Percentiles rank a stretch among this genome's conserved stretches.
Conservation (phyloP, 1,139 yeast species). For the Fermentozyma sake region DNA sequence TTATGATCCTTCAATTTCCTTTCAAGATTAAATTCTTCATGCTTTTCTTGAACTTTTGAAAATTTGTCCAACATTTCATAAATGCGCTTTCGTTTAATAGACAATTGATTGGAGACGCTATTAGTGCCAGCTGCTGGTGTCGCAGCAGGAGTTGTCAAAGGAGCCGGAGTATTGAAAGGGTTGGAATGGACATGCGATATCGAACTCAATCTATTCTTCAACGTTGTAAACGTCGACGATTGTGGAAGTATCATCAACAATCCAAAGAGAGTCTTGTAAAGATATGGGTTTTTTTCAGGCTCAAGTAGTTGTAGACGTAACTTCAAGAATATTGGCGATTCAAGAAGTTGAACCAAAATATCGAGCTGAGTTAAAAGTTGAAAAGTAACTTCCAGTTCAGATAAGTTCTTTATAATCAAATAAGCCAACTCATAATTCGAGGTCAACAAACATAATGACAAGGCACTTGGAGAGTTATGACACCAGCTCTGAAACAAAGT, state of each 20-base stretch:
- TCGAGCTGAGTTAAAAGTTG: constrained; percentile 74
- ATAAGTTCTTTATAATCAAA: constrained; percentile 67
- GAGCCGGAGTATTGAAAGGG: constrained; percentile 17
- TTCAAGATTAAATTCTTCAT: constrained; percentile 28
- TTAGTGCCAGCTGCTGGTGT: constrained; percentile 15
- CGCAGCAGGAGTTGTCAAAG: constrained; percentile 20
- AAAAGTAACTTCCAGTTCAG: constrained; percentile 71
- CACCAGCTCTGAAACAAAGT: constrained; percentile 89
- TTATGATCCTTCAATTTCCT: constrained; percentile 6
- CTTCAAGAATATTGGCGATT: constrained; percentile 85
- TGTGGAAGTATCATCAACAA: constrained; percentile 93
- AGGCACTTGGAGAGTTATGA: constrained; percentile 83
- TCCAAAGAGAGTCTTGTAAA: constrained; percentile 88
- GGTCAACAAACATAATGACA: constrained; percentile 80
- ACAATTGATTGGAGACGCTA: constrained; percentile 23
- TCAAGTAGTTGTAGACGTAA: constrained; percentile 82
- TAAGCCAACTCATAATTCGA: constrained; percentile 89
- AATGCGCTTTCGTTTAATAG: constrained; percentile 39
- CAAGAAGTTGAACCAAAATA: constrained; percentile 68
- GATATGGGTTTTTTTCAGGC: constrained; percentile 76
- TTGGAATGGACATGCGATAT: constrained; percentile 17
- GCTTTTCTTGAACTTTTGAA: constrained; percentile 53
- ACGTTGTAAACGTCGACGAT: constrained; percentile 81
- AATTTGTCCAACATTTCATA: constrained; percentile 61
- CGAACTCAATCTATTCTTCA: constrained; percentile 71